Percentiles rank a stretch among this genome's conserved stretches.
phyloP scores from a whole-genome alignment of 768 basidiomycete genomes.

The Boletus tomentosulus region DNA sequence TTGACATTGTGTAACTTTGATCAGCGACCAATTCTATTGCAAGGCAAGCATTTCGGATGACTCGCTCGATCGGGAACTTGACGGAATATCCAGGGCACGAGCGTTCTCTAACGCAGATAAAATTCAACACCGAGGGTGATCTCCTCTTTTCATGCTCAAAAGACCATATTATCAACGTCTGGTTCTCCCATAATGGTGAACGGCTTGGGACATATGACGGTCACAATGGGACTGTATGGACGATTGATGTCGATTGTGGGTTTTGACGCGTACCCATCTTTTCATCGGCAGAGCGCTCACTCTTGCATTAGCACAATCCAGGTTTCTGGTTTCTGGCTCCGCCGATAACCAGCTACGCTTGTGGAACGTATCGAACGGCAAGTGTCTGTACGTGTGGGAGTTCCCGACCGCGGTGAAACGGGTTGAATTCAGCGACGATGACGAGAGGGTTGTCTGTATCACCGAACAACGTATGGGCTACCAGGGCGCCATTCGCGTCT shows the following conservation, averaged over 20 bases:
- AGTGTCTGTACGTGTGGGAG: conserved; percentile 94
- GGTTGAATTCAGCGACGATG: conserved; percentile 86
- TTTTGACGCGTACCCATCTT: conserved; percentile 8
- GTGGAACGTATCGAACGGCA: conserved; percentile 86
- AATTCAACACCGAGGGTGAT: conserved; percentile 96
- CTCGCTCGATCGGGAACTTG: conserved; percentile 9
- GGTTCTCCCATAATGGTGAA: conserved; percentile 98
- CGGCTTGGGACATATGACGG: conserved; percentile 94
- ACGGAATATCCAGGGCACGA: conserved; percentile 70
- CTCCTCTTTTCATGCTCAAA: conserved; percentile 94
- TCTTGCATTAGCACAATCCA: conserved; percentile 62
- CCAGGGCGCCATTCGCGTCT: conserved; percentile 88
- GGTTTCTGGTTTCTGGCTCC: conserved; percentile 83
- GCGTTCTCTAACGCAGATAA: conserved; percentile 95
- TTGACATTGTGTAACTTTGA: background rate
- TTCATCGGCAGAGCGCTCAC: background rate
- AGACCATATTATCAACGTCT: conserved; percentile 92
- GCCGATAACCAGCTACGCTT: conserved; percentile 92
- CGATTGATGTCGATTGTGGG: conserved; percentile 92
- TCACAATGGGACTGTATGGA: conserved; percentile 96
- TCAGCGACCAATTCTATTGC: conserved; percentile 71
- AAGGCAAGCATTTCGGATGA: conserved; percentile 38
- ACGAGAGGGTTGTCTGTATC: conserved; percentile 80
- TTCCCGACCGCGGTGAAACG: conserved; percentile 98
- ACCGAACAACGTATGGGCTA: conserved; percentile 97